A percentile compares a stretch with the other conserved stretches of the same genome.
Evolutionary conservation across 768 basidiomycete species (phyloP).

Genomic region (Ramaria sp.): DNA sequence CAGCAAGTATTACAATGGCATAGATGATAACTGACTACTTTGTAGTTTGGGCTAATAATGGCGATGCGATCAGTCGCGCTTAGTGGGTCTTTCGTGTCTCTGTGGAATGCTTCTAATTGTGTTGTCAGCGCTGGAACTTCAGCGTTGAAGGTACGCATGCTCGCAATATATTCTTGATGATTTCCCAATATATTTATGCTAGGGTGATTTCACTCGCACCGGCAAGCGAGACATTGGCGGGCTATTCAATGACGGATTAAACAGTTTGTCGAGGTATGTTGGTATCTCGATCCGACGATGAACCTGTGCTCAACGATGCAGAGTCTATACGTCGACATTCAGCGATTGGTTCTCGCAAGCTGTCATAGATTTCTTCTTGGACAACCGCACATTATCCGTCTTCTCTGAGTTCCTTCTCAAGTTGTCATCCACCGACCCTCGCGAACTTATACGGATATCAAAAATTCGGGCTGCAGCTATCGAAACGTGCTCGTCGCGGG

Average conservation of each 20-base stretch:
- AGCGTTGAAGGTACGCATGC: constrained; percentile 69
- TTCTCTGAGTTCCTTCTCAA: constrained; percentile 91
- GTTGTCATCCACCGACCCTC: constrained; percentile 84
- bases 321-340: constrained; percentile 83
- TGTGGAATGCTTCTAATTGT: constrained; percentile 11
- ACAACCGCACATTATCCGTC: constrained; percentile 74
- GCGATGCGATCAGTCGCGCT: constrained; percentile 85
- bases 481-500: constrained; percentile 72
- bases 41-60: constrained; percentile 95
- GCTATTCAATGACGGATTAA: constrained; percentile 90
- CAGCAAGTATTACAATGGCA: background rate
- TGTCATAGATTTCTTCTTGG: constrained; percentile 86
- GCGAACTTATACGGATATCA: constrained; percentile 78
- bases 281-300: background rate
- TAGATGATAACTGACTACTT: background rate
- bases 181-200: constrained; percentile 4
- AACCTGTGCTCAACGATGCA: constrained; percentile 16
- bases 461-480: constrained; percentile 87
- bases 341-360: constrained; percentile 97
- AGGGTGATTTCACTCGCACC: constrained; percentile 90
- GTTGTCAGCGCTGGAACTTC: constrained; percentile 82
- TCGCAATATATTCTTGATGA: background rate
- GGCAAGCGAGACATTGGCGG: constrained; percentile 93
- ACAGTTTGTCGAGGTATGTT: constrained; percentile 70
- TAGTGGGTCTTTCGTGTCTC: constrained; percentile 41